Evolutionary conservation across 164 flowering plant genomes (phyloP).

Genomic region (Piper longum): DNA sequence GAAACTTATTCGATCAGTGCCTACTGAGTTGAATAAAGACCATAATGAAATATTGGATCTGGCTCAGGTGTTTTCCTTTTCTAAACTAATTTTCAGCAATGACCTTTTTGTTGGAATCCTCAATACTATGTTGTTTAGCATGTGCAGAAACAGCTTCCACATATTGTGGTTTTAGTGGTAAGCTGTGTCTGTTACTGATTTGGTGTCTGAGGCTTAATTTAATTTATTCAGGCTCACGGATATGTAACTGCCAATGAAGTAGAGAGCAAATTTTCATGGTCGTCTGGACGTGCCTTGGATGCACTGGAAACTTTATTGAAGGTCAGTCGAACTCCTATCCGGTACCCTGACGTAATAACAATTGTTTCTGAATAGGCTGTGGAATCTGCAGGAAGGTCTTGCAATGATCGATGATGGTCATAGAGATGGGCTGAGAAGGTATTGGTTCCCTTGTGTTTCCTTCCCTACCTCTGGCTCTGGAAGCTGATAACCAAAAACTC

Average conservation of each 20-base stretch:
- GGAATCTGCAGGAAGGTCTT: slow-evolving; percentile 72
- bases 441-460: slow-evolving; percentile 90
- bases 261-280: slow-evolving; percentile 63
- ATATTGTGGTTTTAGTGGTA: neutral
- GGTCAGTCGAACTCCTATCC: slow-evolving; percentile 24
- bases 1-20: slow-evolving; percentile 90
- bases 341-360: neutral
- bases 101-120: neutral
- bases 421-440: slow-evolving; percentile 64
- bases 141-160: neutral
- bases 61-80: slow-evolving; percentile 53
- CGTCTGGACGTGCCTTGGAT: slow-evolving; percentile 76
- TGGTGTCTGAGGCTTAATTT: neutral
- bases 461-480: slow-evolving; percentile 8
- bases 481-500: neutral
- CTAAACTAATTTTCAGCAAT: neutral
- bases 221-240: slow-evolving; percentile 53
- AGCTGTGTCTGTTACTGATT: neutral
- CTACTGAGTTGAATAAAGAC: slow-evolving; percentile 93
- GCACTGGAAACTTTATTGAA: slow-evolving; percentile 75
- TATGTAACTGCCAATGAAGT: slow-evolving; percentile 83
- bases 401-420: slow-evolving; percentile 98
- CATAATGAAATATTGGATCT: slow-evolving; percentile 92
- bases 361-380: slow-evolving; percentile 1
- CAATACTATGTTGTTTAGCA: neutral